A percentile compares a stretch with the other conserved stretches of the same genome.
Conservation (phyloP, 495 filamentous ascomycete genomes). For the Sabuloglossum arenarium region DNA sequence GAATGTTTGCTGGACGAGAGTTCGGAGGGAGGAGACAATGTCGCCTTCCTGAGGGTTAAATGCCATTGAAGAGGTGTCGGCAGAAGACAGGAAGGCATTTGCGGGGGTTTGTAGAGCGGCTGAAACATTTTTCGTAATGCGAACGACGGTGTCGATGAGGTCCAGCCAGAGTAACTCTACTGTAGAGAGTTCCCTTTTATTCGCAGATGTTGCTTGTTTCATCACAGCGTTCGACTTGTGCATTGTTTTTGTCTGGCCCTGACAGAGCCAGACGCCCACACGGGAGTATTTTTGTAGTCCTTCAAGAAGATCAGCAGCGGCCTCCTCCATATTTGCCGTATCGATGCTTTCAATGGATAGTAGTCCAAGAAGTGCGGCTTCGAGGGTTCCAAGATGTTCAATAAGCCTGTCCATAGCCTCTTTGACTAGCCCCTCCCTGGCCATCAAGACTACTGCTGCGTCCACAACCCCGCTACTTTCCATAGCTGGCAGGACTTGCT, state of each 20-base stretch:
- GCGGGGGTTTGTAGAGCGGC: background rate
- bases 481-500: conserved; percentile 65
- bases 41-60: conserved; percentile 13
- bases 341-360: conserved; percentile 34
- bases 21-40: conserved; percentile 43
- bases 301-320: conserved; percentile 41
- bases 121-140: conserved; percentile 39
- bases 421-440: conserved; percentile 66
- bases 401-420: conserved; percentile 72
- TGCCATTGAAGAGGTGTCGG: background rate
- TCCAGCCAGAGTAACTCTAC: conserved; percentile 84
- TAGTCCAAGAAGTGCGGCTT: conserved; percentile 58
- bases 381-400: conserved; percentile 52
- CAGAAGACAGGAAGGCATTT: conserved; percentile 6
- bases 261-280: conserved; percentile 90
- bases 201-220: conserved; percentile 7
- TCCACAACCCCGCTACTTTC: conserved; percentile 80
- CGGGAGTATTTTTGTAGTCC: conserved; percentile 71
- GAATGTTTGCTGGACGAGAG: conserved; percentile 74
- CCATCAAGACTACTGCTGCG: conserved; percentile 79
- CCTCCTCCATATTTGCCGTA: conserved; percentile 24
- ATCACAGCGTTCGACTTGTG: conserved; percentile 15
- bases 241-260: conserved; percentile 57
- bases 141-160: conserved; percentile 66
- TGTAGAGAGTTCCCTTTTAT: conserved; percentile 42